phyloP scores from a whole-genome alignment of 208 protist species.

The Porcisia hertigi region DNA sequence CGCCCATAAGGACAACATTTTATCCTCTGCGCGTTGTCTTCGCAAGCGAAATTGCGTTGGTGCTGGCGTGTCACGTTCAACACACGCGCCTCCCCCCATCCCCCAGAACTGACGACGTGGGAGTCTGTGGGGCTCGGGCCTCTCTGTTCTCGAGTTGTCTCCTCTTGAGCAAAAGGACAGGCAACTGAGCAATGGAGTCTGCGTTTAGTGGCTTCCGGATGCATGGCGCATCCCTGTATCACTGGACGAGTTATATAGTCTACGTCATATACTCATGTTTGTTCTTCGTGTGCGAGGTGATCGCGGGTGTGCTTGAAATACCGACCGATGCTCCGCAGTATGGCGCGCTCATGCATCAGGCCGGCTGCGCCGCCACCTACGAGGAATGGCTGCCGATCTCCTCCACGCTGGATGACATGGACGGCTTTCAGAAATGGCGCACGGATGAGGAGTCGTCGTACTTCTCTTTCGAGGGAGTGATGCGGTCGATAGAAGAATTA shows the following conservation, averaged over 20 bases:
- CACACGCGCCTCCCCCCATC: not conserved
- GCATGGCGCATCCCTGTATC: slow-evolving; percentile 12
- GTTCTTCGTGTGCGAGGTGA: slow-evolving; percentile 37
- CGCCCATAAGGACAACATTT: not conserved
- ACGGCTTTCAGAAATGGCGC: slow-evolving; percentile 58
- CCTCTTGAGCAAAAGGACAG: not conserved
- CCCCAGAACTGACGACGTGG: not conserved
- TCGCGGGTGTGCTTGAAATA: slow-evolving; percentile 49
- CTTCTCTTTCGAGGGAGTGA: slow-evolving; percentile 55
- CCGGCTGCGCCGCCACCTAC: slow-evolving; percentile 32
- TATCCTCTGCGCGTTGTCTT: not conserved
- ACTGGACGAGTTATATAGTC: slow-evolving; percentile 19
- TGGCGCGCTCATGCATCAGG: slow-evolving; percentile 27
- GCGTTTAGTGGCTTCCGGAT: slow-evolving; percentile 3
- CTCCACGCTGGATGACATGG: slow-evolving; percentile 51
- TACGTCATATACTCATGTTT: slow-evolving; percentile 32
- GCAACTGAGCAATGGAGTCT: slow-evolving; percentile 9
- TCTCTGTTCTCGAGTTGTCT: no score
- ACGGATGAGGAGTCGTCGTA: slow-evolving; percentile 33
- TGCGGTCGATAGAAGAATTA: slow-evolving; percentile 43
- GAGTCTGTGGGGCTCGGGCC: not conserved
- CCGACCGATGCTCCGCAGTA: slow-evolving; percentile 37
- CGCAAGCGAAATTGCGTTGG: not conserved
- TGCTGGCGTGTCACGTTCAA: not conserved
- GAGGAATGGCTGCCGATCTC: slow-evolving; percentile 49